phyloP scores from a whole-genome alignment of 352 stramenopile species.

The Thalassiosira livingstoniorum region DNA sequence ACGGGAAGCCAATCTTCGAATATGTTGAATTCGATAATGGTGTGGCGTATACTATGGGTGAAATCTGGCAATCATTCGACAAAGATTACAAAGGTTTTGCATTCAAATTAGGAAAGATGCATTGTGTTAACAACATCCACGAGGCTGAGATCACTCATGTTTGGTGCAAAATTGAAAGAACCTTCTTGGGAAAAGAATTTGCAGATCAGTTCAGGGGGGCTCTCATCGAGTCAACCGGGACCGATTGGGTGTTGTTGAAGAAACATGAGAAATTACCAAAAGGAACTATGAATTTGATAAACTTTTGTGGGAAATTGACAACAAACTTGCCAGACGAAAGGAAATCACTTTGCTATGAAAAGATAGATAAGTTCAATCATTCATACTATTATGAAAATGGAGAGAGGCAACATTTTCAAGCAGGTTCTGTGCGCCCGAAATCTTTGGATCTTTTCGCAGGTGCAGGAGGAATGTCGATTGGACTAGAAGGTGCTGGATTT shows the following conservation, averaged over 20 bases:
- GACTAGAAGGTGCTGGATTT: conserved; percentile 41
- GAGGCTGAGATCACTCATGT: conserved; percentile 21
- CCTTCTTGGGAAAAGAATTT: conserved; percentile 26
- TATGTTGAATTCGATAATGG: no score
- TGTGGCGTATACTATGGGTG: no score
- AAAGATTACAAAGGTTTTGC: no score
- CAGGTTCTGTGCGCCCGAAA: conserved; percentile 1
- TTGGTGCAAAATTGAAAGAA: conserved; percentile 38
- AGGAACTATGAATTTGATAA: conserved; percentile 21
- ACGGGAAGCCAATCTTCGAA: no score
- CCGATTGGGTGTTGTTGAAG: conserved; percentile 44
- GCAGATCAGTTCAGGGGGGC: conserved; percentile 3
- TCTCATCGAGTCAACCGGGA: neutral
- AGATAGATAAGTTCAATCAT: neutral
- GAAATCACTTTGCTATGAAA: conserved; percentile 21
- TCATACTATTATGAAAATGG: conserved; percentile 11
- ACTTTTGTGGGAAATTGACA: conserved; percentile 14
- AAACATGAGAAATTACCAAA: conserved; percentile 27
- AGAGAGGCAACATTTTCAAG: neutral
- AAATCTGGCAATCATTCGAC: no score
- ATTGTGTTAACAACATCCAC: no score
- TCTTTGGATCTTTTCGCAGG: conserved; percentile 64
- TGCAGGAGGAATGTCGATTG: conserved; percentile 55
- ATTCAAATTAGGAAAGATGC: no score
- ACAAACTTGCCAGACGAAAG: conserved; percentile 3